A percentile compares a stretch with the other conserved stretches of the same genome.
These are phyloP conservation scores for Pachyrhizus erosus DNA, from an alignment of 306 rosid species.

Conservation along the genomic window DNA sequence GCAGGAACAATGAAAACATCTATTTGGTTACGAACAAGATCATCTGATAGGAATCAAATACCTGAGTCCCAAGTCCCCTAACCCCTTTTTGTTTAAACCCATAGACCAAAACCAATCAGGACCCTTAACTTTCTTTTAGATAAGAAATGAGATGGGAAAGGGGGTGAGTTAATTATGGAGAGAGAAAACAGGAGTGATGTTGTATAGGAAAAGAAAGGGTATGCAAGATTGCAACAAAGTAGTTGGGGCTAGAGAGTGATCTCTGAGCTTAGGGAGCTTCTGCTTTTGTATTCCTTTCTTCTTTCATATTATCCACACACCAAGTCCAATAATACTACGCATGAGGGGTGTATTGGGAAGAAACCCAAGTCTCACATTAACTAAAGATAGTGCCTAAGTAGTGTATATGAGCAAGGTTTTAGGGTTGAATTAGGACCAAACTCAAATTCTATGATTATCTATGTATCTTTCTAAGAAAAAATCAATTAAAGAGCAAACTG, in stretches of 20 bases:
- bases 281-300: not conserved
- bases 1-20: slow-evolving; percentile 41
- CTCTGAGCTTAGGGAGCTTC: not conserved
- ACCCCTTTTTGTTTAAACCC: not conserved
- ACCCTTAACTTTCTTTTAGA: not conserved
- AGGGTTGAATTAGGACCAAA: too few species aligned
- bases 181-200: not conserved
- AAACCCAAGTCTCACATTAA: too few species aligned
- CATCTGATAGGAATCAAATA: not conserved
- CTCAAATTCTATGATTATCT: not conserved
- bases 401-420: too few species aligned
- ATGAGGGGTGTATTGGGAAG: too few species aligned
- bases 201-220: not conserved
- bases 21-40: slow-evolving; percentile 7
- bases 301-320: not conserved
- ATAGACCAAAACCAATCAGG: not conserved
- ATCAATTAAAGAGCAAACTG: not conserved
- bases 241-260: not conserved
- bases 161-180: not conserved
- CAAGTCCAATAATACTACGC: too few species aligned
- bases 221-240: not conserved
- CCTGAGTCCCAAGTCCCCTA: not conserved
- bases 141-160: not conserved
- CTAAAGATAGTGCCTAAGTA: too few species aligned
- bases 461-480: not conserved